Evolutionary conservation across 2,329 filamentous ascomycete species (phyloP), one percentile per base, ranked within the genome.

Genomic region (Diaporthe nobilis): DNA sequence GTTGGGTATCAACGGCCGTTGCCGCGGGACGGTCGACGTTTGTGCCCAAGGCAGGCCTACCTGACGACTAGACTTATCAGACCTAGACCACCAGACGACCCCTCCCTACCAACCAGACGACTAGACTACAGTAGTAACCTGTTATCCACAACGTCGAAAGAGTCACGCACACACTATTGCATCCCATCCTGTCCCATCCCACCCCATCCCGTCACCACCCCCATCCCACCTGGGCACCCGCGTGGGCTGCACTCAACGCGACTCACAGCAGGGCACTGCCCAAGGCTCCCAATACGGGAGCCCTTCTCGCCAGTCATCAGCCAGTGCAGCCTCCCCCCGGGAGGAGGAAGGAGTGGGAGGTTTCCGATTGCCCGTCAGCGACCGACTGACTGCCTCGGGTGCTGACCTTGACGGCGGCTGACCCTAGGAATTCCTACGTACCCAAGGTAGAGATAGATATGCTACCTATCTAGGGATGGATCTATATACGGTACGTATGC

Each of bases 1-100:
- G 78, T 80, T 79, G 79, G 79, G 82, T 82, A 83, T 79, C 79
- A 81, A 83, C 78, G 82, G 79, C 79, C 77, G 75, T 79, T 37
- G 61, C 51, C 58, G 68, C 28, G 73, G 49, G 39, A 77, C 49
- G 49, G 77, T 65, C 77, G 81, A 76, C 76, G 77, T 82, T 80
- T 78, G 74, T 82, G 81, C 81, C 82, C 82, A 82, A 83, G 31
- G 68, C 65, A 55, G 57, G 53, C 25, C 58, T 70, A 25, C 49
- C 65, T 68, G 47, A 68, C 31, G 15, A 28, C 53, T 57, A 57
- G 53, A 49, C 34, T 34, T n/a, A 34, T 15, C 49, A 20, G 49
- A 51, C 49, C n/a, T 34, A 37, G 55, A 58, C 55, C 22, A n/a
- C 34, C 34, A 25, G 34, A 42, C 57, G 39, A n/a, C 28, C 31